Conservation (phyloP, 1,139 yeast species). For the Pneumocystis carinii region DNA sequence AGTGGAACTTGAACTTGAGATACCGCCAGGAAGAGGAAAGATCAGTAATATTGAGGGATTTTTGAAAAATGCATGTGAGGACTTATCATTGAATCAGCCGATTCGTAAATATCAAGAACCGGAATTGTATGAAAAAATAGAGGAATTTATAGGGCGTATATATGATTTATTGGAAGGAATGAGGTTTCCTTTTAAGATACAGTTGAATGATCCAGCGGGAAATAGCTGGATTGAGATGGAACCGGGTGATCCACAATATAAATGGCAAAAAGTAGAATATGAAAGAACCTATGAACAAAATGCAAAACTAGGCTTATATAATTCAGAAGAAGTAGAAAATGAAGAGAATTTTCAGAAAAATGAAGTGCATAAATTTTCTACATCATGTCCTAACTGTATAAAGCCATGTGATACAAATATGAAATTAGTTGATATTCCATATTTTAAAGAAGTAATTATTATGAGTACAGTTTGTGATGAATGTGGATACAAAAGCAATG, state of each 20-base stretch:
- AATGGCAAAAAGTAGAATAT: conserved; percentile 80
- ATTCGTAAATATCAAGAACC: conserved; percentile 61
- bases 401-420: conserved; percentile 74
- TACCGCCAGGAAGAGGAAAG: conserved; percentile 91
- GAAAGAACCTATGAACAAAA: conserved; percentile 79
- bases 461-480: conserved; percentile 88
- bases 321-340: conserved; percentile 43
- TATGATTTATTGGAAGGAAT: conserved; percentile 46
- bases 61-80: conserved; percentile 68
- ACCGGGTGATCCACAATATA: conserved; percentile 80
- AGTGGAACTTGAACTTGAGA: conserved; percentile 76
- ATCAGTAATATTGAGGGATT: conserved; percentile 85
- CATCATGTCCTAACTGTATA: conserved; percentile 83
- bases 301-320: conserved; percentile 68
- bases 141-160: conserved; percentile 48
- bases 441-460: conserved; percentile 89
- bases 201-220: conserved; percentile 89
- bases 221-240: conserved; percentile 89
- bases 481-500: conserved; percentile 94
- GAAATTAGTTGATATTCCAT: conserved; percentile 95
- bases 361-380: conserved; percentile 86
- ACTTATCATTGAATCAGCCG: conserved; percentile 66
- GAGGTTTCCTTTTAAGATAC: conserved; percentile 63
- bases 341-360: conserved; percentile 34
- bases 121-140: conserved; percentile 59